phyloP scores from a whole-genome alignment of 805 yeast species.

The Candida michaelii region DNA sequence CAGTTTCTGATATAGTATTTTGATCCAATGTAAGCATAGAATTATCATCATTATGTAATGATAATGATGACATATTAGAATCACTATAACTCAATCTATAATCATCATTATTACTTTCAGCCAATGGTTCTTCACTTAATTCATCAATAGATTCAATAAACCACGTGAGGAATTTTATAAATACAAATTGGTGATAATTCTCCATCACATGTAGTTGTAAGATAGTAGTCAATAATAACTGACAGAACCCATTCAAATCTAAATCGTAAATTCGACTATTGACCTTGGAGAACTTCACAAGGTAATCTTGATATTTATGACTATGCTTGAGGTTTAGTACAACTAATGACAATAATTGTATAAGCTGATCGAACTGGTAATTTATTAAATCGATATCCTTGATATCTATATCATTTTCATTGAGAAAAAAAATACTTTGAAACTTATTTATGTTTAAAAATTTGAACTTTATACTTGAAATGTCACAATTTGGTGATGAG shows the following conservation, averaged over 20 bases:
- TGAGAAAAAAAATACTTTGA: background rate
- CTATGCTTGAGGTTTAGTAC: constrained; percentile 5
- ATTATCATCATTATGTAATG: constrained; percentile 9
- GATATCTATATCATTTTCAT: constrained; percentile 1
- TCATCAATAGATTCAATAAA: constrained; percentile 3
- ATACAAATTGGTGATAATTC: constrained; percentile 6
- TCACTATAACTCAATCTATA: constrained; percentile 14
- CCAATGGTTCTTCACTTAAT: constrained; percentile 9
- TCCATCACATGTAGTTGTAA: background rate
- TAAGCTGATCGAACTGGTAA: constrained; percentile 8
- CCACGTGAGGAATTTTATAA: constrained; percentile 12
- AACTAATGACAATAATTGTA: constrained; percentile 9
- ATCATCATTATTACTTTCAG: constrained; percentile 8
- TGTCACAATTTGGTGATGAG: background rate
- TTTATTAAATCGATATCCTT: constrained; percentile 1
- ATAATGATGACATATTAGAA: constrained; percentile 13
- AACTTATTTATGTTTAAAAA: constrained; percentile 2
- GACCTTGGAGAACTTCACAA: constrained; percentile 12
- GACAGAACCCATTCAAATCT: constrained; percentile 10
- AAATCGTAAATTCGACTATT: constrained; percentile 14
- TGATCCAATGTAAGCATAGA: constrained; percentile 8
- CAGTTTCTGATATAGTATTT: background rate
- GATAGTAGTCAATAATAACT: constrained; percentile 8
- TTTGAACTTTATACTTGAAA: constrained; percentile 8
- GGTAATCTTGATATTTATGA: constrained; percentile 5